Percentiles rank a stretch among this genome's conserved stretches.
Evolutionary conservation across 176 grass and related monocot species (phyloP).

Genomic region (Coix lacrymajobi): DNA sequence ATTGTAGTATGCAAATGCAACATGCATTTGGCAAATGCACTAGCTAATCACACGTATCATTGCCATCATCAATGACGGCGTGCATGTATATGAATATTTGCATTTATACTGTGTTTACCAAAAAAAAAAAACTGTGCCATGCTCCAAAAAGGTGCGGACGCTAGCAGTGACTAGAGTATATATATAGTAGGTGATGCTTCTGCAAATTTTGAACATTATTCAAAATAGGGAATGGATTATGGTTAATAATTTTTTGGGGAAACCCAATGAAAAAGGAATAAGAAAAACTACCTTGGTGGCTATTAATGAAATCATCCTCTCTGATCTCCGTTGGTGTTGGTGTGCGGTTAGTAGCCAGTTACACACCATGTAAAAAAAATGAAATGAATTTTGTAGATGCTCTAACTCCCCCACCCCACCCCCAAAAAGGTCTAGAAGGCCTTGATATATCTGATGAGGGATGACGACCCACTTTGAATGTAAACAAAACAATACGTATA

Average conservation of each 20-base stretch:
- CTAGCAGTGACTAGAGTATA: neutral
- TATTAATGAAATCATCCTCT: neutral
- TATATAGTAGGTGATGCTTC: neutral
- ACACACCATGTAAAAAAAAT: neutral
- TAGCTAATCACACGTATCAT: neutral
- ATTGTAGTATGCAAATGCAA: neutral
- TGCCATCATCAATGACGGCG: neutral
- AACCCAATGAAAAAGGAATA: neutral
- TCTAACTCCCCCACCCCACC: too few relatives aligned
- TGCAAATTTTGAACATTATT: neutral
- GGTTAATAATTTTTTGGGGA: neutral
- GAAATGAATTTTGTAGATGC: neutral
- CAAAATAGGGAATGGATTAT: neutral
- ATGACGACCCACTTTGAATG: too few relatives aligned
- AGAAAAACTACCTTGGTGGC: neutral
- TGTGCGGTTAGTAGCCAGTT: neutral
- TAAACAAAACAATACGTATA: too few relatives aligned
- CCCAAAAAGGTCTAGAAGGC: too few relatives aligned
- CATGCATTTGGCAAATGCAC: neutral
- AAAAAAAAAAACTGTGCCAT: neutral
- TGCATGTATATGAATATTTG: neutral
- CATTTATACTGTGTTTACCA: neutral
- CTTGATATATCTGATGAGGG: too few relatives aligned
- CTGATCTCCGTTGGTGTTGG: neutral
- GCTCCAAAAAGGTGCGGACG: neutral